Evolutionary conservation across 1,284 basidiomycete genomes (phyloP), one percentile per base, ranked within the genome.

Genomic region (Erythrobasidium hasegawianum): DNA sequence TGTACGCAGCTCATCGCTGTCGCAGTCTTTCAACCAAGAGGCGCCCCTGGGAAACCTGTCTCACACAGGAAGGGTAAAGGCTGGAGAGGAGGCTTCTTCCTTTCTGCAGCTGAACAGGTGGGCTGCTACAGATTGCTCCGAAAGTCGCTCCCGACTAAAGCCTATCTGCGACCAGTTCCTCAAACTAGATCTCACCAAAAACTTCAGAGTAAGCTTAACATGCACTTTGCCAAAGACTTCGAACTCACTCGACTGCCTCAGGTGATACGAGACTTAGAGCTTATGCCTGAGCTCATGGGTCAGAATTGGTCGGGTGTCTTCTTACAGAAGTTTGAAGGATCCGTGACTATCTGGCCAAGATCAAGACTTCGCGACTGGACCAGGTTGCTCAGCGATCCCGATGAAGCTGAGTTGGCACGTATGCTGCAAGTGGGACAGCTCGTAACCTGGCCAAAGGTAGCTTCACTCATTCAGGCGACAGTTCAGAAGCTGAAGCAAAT

Each of bases 241-340:
- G 47, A 9, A 20, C 40, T 41, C 20, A 29, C 18, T 22, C n/a
- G 16, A 10, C 14, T 13, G 13, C 16, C 0, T 20, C 72, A 87
- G 84, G 83, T 96, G 61, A 96, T 97, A 67, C 86, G 93, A 54
- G 93, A 97, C 77, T 81, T 97, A 1, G 93, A 96, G 75, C 82
- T 93, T 26, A 81, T 97, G 66, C 94, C 93, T 16, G 87, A 90
- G 68, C 74, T 96, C 7, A 80, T 94, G 10, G 92, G 92, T 4
- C 91, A 92, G 76, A 93, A 96, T 76, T 97, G 92, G 92, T 91
- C 89, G 1, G 88, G 88, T 70, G 90, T 97, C 5, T 97, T 96
- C 76, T 79, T 96, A 57, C 93, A 96, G 76, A 83, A 87, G 57
- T 92, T 91, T 73, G 89, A 90, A 75, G 79, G 80, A 2, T 77